Conservation (phyloP, 305 asterid species). For the Fraxinus angustifolia region DNA sequence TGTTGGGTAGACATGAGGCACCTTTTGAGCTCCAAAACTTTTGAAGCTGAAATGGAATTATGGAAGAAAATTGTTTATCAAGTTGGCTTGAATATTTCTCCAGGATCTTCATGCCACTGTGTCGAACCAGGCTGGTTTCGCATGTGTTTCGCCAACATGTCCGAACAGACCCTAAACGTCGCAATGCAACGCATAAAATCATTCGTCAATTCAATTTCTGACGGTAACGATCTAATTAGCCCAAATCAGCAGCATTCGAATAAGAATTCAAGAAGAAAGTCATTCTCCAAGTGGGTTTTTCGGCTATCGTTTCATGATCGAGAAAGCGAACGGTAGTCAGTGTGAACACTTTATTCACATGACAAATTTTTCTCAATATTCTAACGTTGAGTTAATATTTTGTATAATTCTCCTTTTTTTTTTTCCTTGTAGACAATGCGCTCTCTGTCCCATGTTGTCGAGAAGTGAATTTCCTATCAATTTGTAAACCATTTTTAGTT, state of each 20-base stretch:
- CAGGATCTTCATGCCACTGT: slow-evolving; percentile 20
- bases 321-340: slow-evolving; percentile 38
- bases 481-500: slow-evolving; percentile 18
- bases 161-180: not conserved
- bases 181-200: slow-evolving; percentile 4
- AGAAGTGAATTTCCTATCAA: slow-evolving; percentile 32
- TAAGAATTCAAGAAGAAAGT: slow-evolving; percentile 33
- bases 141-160: slow-evolving; percentile 19
- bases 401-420: not conserved
- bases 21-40: slow-evolving; percentile 15
- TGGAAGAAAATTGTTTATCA: slow-evolving; percentile 17
- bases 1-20: slow-evolving; percentile 21
- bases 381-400: slow-evolving; percentile 36
- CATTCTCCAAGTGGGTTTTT: slow-evolving; percentile 51
- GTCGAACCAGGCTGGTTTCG: slow-evolving; percentile 21
- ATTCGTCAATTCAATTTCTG: not conserved
- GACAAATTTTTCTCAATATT: slow-evolving; percentile 35
- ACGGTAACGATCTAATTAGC: not conserved
- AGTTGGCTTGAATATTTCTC: slow-evolving; percentile 16
- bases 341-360: slow-evolving; percentile 9
- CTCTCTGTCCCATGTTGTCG: slow-evolving; percentile 47
- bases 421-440: slow-evolving; percentile 26
- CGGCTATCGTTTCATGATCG: slow-evolving; percentile 43
- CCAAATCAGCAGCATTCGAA: slow-evolving; percentile 15
- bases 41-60: slow-evolving; percentile 14